These are phyloP conservation scores for Talaromyces verruculosus DNA, from an alignment of 2,329 filamentous ascomycete species.

Conservation along the genomic window DNA sequence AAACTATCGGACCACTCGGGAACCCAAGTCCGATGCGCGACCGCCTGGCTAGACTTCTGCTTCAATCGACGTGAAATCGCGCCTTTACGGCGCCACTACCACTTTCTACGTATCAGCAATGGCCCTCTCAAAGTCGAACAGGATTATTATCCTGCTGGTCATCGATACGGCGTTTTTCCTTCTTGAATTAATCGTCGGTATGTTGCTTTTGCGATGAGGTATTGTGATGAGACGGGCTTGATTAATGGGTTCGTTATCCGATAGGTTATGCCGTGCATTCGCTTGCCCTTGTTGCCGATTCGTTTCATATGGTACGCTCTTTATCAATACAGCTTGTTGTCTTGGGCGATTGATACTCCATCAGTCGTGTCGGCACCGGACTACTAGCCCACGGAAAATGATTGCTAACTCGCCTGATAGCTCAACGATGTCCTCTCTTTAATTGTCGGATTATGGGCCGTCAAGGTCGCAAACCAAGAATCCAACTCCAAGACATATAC, in stretches of 20 bases:
- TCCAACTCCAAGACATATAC: constrained; percentile 85
- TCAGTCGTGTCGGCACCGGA: background rate
- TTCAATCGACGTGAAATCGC: constrained; percentile 5
- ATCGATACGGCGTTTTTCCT: constrained; percentile 91
- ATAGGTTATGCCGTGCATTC: constrained; percentile 80
- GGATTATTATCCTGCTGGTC: constrained; percentile 87
- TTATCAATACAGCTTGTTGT: background rate
- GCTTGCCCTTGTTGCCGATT: constrained; percentile 89
- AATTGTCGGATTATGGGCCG: constrained; percentile 90
- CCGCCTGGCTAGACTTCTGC: background rate
- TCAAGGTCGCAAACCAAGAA: constrained; percentile 79
- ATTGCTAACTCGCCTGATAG: constrained; percentile 43
- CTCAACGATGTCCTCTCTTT: constrained; percentile 97
- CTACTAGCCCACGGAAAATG: background rate
- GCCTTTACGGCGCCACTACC: constrained; percentile 8
- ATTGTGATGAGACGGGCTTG: background rate
- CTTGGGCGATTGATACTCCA: background rate
- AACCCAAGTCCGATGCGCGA: constrained; percentile 15
- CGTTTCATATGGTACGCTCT: constrained; percentile 86
- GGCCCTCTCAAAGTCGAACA: constrained; percentile 87
- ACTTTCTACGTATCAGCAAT: constrained; percentile 48
- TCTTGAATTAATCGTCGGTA: constrained; percentile 76
- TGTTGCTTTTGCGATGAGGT: background rate
- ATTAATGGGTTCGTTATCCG: background rate
- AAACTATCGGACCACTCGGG: background rate